Evolutionary conservation across 257 asterid genomes (phyloP).

Genomic region (Gentiana macrophylla): DNA sequence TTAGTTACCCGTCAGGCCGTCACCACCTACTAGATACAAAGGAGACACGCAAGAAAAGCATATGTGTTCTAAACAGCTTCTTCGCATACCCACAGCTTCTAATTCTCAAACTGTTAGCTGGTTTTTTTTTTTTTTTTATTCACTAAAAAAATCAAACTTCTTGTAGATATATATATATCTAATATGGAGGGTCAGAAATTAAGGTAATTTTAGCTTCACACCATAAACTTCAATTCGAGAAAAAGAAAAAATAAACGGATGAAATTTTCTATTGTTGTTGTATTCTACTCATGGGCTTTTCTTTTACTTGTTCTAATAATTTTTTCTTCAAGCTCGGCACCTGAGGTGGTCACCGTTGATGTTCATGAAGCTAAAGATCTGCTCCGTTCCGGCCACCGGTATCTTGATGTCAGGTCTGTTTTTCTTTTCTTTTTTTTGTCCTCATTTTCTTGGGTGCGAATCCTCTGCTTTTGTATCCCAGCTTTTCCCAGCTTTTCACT

Average conservation of each 20-base stretch:
- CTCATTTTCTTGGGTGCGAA: no score
- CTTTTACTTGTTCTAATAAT: slow-evolving; percentile 5
- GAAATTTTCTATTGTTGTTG: neutral
- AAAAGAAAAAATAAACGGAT: neutral
- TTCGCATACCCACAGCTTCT: no score
- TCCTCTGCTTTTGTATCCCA: no score
- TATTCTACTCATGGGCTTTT: slow-evolving; percentile 6
- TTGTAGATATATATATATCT: neutral
- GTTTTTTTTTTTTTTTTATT: no score
- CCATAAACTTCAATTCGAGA: neutral
- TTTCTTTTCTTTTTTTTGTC: no score
- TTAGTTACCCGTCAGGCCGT: no score
- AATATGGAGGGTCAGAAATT: slow-evolving; percentile 8
- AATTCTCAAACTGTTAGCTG: no score
- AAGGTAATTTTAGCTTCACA: slow-evolving; percentile 4
- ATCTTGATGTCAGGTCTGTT: slow-evolving; percentile 71
- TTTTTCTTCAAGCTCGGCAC: slow-evolving; percentile 27
- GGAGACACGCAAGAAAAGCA: no score
- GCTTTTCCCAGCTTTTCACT: no score
- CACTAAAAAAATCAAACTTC: neutral
- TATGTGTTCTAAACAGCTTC: no score
- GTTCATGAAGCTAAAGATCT: slow-evolving; percentile 50
- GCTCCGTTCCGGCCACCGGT: slow-evolving; percentile 36
- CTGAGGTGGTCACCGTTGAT: slow-evolving; percentile 45
- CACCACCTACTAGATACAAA: no score